Base-by-base conservation (phyloP, 176 grass and related monocot genomes). In the Musa troglodytarum region DNA sequence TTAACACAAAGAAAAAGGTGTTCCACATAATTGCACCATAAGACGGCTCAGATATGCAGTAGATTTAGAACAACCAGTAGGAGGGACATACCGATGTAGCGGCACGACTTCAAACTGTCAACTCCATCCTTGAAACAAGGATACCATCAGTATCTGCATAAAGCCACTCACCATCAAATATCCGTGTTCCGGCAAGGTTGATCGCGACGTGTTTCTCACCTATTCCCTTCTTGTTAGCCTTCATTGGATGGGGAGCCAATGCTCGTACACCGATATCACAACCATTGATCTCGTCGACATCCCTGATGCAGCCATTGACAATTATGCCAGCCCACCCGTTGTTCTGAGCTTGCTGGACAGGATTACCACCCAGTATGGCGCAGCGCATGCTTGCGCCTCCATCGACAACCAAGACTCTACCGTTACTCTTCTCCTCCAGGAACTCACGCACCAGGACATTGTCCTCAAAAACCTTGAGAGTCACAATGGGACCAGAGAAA, bases 381-480 rank as follows among this genome's bases (percentile, higher is more conserved):
- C 57, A 61, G n/a, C 57, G 14, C 57, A 61, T 61, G 57, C 57
- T 61, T 61, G 16, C 57, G 8, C 57, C 57, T 17, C 57, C 57
- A 19, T 61, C 57, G n/a, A 61, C 57, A 61, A 61, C 57, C 13
- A 61, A 61, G 8, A 61, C 57, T 61, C 57, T 61, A 19, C 57
- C 57, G n/a, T 61, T 61, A 9, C 64, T 11, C 64, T 13, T 25
- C n/a, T 66, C 64, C 64, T 66, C 64, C 20, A 66, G 64, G 23
- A 66, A 66, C 24, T 66, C 64, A 12, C 64, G 64, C 64, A 66
- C 64, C 2, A 66, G 64, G 11, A 66, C 64, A 66, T 66, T 66
- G 22, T 66, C 64, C 24, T 66, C 64, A 16, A 25, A 66, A 8
- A 66, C 64, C 23, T 66, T 66, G 9, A 66, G 64, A 66, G 64